Base-by-base conservation (phyloP, 2,329 filamentous ascomycete genomes). In the Hirsutella rhossiliensis region DNA sequence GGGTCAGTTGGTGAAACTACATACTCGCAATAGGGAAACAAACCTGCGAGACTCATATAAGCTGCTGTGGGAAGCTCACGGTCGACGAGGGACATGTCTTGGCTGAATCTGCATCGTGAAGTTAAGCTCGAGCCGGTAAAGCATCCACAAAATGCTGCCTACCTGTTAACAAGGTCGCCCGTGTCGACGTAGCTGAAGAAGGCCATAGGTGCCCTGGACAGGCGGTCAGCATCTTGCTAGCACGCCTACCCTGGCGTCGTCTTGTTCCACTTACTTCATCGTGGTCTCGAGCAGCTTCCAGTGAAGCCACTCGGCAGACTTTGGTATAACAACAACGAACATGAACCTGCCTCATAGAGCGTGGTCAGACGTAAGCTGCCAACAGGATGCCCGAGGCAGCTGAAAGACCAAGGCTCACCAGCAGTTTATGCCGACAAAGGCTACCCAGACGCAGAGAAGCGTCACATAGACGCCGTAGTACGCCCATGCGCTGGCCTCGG, bases 81-180 rank as follows among this genome's bases (percentile, higher is more conserved):
- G 20, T 47, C 40, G 20, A 46, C 23, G 4, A 46, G 23, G 9
- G 37, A 32, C 29, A 43, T 40, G 32, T 46, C 44, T 27, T 46
- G 31, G 41, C 44, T 46, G 27, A 46, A 46, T 41, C 44, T 46
- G 29, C 36, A 32, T 4, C 8, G 13, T 41, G 7, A 28, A 12
- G 28, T 28, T 32, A 19, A 41, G 34, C 34, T 11, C 7, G 30
- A 9, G 11, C 11, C 27, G 17, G 17, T 38, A 13, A 13, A 11
- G 23, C 7, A n/a, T 15, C 11, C 18, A 19, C 7, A 6, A 20
- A 6, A 23, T 9, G 9, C 12, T 9, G 15, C 38, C 3, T 36
- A 39, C 45, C 45, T 30, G 23, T 46, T 46, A 19, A 46, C 29
- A 5, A 44, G 13, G 29, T 42, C 34, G 15, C 41, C 42, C 2